Base-by-base conservation (phyloP, 179 eudicot genomes). In the Silene coronaria region DNA sequence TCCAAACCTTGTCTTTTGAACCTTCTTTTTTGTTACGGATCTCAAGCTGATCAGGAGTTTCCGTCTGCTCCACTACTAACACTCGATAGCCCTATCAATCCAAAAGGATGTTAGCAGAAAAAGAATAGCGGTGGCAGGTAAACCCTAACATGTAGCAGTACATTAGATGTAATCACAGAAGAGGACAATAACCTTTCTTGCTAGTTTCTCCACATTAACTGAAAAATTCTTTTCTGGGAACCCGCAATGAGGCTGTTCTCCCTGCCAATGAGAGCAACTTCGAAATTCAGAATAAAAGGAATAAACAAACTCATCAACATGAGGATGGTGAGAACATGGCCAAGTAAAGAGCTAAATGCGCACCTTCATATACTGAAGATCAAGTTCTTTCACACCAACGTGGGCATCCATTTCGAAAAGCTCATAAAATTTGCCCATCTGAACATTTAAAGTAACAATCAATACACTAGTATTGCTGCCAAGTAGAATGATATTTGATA, bases 381-480 rank as follows among this genome's bases (percentile, higher is more conserved):
- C 91, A 72, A 95, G 95, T 87, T 95, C 99, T 84, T 91, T 92
- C 24, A 89, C 95, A 53, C 97, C 97, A 70, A 91, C 83, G 80
- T 95, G 99, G 46, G 99, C 99, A 86, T 95, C 99, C 99, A 95
- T 95, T 86, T 95, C 99, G 70, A 82, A 95, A 71, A 95, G 90
- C 84, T 95, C 99, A 78, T 95, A 95, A 75, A 95, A 95, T 82
- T 95, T 95, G 38, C 99, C 99, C 99, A 95, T 91, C 99, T 95
- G 89, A 42, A 59, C 76, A 76, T 38, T 68, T 22, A 22, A 21
- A 45, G 36, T 65, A 34, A 55, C 21, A 32, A 72, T 61, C 69
- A 59, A 24, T 32, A 30, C 3, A 75, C 63, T 72, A 32, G n/a
- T 21, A 45, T 42, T 55, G 22, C 61, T 22, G n/a, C 26, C 16